Evolutionary conservation across 225 moss, liverwort and hornwort species (phyloP).

Genomic region (Bryum argenteum): DNA sequence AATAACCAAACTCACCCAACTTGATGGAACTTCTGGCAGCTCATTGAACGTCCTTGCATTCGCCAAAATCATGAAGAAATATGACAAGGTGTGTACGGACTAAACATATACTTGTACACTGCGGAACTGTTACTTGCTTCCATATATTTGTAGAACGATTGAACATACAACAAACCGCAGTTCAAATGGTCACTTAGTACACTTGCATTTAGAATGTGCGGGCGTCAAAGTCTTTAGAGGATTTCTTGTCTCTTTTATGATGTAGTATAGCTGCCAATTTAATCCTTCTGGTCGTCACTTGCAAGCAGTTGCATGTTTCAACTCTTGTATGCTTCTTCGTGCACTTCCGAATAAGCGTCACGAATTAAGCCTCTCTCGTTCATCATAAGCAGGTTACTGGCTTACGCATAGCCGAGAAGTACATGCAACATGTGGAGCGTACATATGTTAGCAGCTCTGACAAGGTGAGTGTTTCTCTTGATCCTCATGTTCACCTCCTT

Average conservation of each 20-base stretch:
- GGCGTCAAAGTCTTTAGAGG: background rate
- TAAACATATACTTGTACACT: no score
- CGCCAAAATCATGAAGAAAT: conserved; percentile 78
- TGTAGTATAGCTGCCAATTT: background rate
- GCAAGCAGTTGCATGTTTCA: conserved; percentile 3
- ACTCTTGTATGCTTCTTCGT: conserved; percentile 20
- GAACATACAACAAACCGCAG: background rate
- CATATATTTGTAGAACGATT: no score
- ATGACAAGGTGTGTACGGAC: conserved; percentile 57
- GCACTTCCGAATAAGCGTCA: background rate
- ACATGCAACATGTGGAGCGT: conserved; percentile 64
- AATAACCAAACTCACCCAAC: conserved; percentile 19
- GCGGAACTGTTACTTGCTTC: no score
- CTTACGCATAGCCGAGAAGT: conserved; percentile 52
- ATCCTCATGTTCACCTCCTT: conserved; percentile 25
- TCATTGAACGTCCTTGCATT: conserved; percentile 73
- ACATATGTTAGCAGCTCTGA: conserved; percentile 62
- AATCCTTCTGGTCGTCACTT: background rate
- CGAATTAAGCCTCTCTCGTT: conserved; percentile 13
- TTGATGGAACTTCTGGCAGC: conserved; percentile 54
- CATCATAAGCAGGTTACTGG: conserved; percentile 55
- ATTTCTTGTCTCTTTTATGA: conserved; percentile 8
- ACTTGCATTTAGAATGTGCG: background rate
- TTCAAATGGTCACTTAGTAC: conserved; percentile 21
- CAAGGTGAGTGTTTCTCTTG: conserved; percentile 45